Evolutionary conservation across 257 asterid genomes (phyloP).

Genomic region (Handroanthus guayacan): DNA sequence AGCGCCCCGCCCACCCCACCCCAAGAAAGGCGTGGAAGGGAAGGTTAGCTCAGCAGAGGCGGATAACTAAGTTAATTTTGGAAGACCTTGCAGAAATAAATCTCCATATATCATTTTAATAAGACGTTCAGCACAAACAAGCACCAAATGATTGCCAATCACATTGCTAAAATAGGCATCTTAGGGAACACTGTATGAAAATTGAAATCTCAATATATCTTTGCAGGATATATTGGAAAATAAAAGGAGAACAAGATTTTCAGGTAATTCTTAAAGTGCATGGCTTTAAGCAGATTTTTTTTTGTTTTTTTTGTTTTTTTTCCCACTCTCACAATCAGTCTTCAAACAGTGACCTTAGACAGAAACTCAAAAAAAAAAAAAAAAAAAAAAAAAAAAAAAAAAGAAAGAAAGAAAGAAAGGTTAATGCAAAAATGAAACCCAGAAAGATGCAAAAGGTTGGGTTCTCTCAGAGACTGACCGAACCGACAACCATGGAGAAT

Average conservation of each 20-base stretch:
- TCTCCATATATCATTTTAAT: not conserved
- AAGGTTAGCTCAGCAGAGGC: not conserved
- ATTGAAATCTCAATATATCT: not conserved
- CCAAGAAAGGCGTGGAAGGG: not conserved
- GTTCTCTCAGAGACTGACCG: not conserved
- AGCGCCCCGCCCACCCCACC: not conserved
- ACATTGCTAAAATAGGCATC: conserved; percentile 13
- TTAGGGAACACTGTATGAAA: not conserved
- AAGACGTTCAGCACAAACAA: conserved; percentile 2
- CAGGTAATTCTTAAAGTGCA: not conserved
- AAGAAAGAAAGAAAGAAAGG: not conserved
- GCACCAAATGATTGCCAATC: not conserved
- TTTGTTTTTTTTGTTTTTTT: not conserved
- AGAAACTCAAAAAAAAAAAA: not conserved
- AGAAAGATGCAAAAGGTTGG: conserved; percentile 9
- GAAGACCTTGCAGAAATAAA: not conserved
- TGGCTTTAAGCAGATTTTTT: not conserved
- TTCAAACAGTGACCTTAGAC: not conserved
- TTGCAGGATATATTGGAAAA: not conserved
- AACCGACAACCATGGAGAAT: no score
- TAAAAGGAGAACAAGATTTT: not conserved
- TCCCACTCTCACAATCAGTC: not conserved
- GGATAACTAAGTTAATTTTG: no score
- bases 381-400: no score
- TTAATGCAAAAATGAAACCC: not conserved